phyloP scores from a whole-genome alignment of 2,329 filamentous ascomycete genomes.

The Fusarium marasasianum region DNA sequence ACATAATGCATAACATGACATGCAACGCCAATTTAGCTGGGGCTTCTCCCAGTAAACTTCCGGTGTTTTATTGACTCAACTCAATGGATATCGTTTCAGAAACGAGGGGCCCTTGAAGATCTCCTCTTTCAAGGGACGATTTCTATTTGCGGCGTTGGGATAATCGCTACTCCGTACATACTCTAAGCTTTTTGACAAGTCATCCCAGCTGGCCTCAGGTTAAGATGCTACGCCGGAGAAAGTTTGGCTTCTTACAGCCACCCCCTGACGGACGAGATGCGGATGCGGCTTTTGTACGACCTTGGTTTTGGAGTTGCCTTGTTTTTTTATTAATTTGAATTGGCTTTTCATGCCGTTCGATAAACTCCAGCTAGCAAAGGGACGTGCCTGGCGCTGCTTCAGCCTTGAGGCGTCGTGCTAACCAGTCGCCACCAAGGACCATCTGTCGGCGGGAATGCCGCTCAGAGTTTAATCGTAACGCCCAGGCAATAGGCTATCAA shows the following conservation, averaged over 20 bases:
- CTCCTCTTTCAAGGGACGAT: not conserved
- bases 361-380: slow-evolving; percentile 20
- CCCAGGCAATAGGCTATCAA: not conserved
- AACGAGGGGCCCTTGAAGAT: slow-evolving; percentile 1
- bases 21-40: slow-evolving; percentile 34
- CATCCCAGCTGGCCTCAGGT: slow-evolving; percentile 22
- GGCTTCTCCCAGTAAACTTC: slow-evolving; percentile 5
- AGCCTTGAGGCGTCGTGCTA: slow-evolving; percentile 11
- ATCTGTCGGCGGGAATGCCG: slow-evolving; percentile 21
- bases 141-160: slow-evolving; percentile 4
- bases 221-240: not conserved
- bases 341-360: slow-evolving; percentile 15
- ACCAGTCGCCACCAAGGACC: slow-evolving; percentile 7
- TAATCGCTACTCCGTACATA: not conserved
- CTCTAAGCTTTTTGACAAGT: not conserved
- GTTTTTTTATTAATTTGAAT: slow-evolving; percentile 6
- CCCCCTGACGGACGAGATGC: slow-evolving; percentile 27
- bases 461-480: slow-evolving; percentile 17
- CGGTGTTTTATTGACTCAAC: not conserved
- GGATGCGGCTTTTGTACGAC: slow-evolving; percentile 18
- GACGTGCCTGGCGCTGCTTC: slow-evolving; percentile 33
- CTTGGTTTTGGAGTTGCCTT: slow-evolving; percentile 3
- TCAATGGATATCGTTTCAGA: slow-evolving; percentile 26
- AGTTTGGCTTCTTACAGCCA: slow-evolving; percentile 15
- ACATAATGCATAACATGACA: slow-evolving; percentile 37